Percentiles rank a stretch among this genome's conserved stretches.
Conservation (phyloP, 495 filamentous ascomycete genomes). For the Xylaria telfairii region DNA sequence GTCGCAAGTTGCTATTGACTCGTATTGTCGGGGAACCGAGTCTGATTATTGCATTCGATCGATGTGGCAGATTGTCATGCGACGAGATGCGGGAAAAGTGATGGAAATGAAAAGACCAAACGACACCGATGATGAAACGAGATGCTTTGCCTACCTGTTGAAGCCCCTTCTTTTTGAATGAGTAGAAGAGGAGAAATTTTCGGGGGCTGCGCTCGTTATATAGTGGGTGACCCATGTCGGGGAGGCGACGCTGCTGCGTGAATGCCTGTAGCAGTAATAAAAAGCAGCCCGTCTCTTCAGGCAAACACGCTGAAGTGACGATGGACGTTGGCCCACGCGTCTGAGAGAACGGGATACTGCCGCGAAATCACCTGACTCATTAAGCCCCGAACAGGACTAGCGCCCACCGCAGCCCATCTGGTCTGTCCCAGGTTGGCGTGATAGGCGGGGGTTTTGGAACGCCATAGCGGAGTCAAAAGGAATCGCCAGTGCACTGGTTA, state of each 20-base stretch:
- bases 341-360: slow-evolving; percentile 34
- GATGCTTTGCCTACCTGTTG: slow-evolving; percentile 21
- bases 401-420: slow-evolving; percentile 11
- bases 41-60: neutral
- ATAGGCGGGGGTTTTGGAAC: slow-evolving; percentile 14
- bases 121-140: slow-evolving; percentile 4
- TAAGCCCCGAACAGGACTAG: slow-evolving; percentile 32
- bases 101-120: slow-evolving; percentile 7
- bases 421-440: slow-evolving; percentile 14
- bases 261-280: slow-evolving; percentile 23
- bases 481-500: slow-evolving; percentile 18
- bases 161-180: slow-evolving; percentile 7
- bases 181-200: slow-evolving; percentile 26
- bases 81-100: neutral
- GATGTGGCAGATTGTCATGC: slow-evolving; percentile 1
- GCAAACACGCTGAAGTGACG: slow-evolving; percentile 42
- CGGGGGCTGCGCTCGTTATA: slow-evolving; percentile 37
- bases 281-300: slow-evolving; percentile 28
- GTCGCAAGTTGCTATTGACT: slow-evolving; percentile 11
- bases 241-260: slow-evolving; percentile 23
- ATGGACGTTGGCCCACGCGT: slow-evolving; percentile 43
- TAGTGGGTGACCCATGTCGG: slow-evolving; percentile 40
- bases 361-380: slow-evolving; percentile 43
- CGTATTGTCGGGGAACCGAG: neutral
- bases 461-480: slow-evolving; percentile 7